Base-by-base conservation (phyloP, 441 rosid genomes). In the Corymbia calophylla region DNA sequence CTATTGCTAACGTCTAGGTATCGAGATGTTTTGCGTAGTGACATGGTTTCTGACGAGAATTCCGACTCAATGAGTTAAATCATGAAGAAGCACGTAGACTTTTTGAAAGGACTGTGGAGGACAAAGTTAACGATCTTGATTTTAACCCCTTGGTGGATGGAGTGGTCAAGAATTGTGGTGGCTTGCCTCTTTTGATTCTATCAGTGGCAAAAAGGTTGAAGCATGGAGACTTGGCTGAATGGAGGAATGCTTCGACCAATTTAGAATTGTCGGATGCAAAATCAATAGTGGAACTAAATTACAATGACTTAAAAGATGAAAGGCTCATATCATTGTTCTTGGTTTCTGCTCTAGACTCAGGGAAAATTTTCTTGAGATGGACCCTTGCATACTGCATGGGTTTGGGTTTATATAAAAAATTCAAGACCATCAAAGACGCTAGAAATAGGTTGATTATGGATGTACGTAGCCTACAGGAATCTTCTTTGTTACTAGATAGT, bases 101-200 rank as follows among this genome's bases (percentile, higher is more conserved):
- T 25, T 91, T 92, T 53, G 7, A 25, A 62, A 77, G 11, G 48
- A 90, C 10, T 5, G 56, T 64, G 0, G 88, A 88, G 8, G 6
- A 31, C 9, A 19, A 7, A 8, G 14, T 49, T n/a, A 31, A 8
- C 0, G 49, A 87, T 9, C 9, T 15, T 0, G 9, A 53, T 0
- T 0, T 88, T 11, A 23, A 19, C 1, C 1, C 5, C 1, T 4
- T 58, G 9, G 88, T 85, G 0, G 54, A 11, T 16, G n/a, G 89
- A 64, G 60, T 88, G 1, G 87, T 88, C 2, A 4, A 32, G 6
- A 87, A 86, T 23, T 90, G 93, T 73, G 89, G 9, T 4, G 93
- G 94, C 7, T 77, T 92, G 68, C 94, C 93, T 0, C 15, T 92
- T 64, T 53, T 85, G 4, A 54, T 92, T 48, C 29, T 44, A 1